A percentile compares a stretch with the other conserved stretches of the same genome.
Evolutionary conservation across 495 filamentous ascomycete species (phyloP).

Genomic region (Podospora didyma): DNA sequence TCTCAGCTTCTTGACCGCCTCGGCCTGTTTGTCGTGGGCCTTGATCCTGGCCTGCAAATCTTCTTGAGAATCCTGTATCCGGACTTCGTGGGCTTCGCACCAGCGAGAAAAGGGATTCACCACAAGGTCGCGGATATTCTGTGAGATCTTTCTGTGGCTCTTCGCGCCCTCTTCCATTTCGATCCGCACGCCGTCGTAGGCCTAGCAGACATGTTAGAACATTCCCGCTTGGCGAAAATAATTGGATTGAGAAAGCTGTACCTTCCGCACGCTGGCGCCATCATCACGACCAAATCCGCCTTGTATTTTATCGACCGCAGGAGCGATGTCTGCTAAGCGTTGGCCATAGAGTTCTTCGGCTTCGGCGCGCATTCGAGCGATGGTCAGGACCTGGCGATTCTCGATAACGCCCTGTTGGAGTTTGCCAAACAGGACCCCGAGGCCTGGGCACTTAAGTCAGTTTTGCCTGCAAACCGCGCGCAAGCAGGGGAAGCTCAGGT

Average conservation of each 20-base stretch:
- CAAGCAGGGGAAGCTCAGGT: not conserved
- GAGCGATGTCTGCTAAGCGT: slow-evolving; percentile 76
- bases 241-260: slow-evolving; percentile 31
- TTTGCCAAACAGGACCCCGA: slow-evolving; percentile 95
- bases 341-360: slow-evolving; percentile 87
- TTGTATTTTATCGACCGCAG: slow-evolving; percentile 72
- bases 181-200: slow-evolving; percentile 88
- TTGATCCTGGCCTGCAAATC: slow-evolving; percentile 87
- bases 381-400: slow-evolving; percentile 86
- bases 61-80: slow-evolving; percentile 89
- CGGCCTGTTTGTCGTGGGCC: slow-evolving; percentile 86
- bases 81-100: slow-evolving; percentile 89
- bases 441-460: slow-evolving; percentile 46
- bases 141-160: slow-evolving; percentile 90
- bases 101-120: slow-evolving; percentile 90
- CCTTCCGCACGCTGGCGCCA: slow-evolving; percentile 93
- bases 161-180: slow-evolving; percentile 92
- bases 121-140: slow-evolving; percentile 93
- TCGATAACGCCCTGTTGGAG: slow-evolving; percentile 93
- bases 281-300: slow-evolving; percentile 93
- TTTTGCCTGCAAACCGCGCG: slow-evolving; percentile 4
- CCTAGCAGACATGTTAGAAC: slow-evolving; percentile 48
- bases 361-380: slow-evolving; percentile 93
- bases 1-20: slow-evolving; percentile 82
- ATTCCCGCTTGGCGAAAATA: not conserved